A percentile compares a stretch with the other conserved stretches of the same genome.
Evolutionary conservation across 2,329 filamentous ascomycete genomes (phyloP).

Genomic region (Colletotrichum liriopes): DNA sequence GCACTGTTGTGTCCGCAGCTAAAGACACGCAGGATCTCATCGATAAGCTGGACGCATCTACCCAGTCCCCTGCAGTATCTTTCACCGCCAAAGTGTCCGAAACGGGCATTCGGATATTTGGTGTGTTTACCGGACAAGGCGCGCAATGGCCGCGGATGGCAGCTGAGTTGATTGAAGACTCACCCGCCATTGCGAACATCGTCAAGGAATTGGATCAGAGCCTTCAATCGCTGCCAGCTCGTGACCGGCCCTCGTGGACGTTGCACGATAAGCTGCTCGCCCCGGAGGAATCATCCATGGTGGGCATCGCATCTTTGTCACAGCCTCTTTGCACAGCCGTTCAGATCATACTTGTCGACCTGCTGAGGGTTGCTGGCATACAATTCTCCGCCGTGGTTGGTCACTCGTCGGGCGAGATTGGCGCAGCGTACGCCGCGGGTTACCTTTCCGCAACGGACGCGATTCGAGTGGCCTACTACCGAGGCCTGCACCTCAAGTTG

Average conservation of each 20-base stretch:
- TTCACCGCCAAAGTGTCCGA: no score
- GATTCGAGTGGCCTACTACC: constrained; percentile 47
- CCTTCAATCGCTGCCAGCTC: no score
- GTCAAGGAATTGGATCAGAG: no score
- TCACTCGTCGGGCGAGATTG: constrained; percentile 67
- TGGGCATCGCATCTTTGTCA: constrained; percentile 44
- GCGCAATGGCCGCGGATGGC: constrained; percentile 51
- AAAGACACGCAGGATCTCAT: no score
- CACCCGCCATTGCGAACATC: no score
- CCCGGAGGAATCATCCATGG: constrained; percentile 34
- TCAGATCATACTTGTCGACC: constrained; percentile 48
- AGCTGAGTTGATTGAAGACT: no score
- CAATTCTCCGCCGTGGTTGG: constrained; percentile 57
- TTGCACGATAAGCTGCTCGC: constrained; percentile 46
- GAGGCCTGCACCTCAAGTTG: constrained; percentile 35
- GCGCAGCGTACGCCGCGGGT: constrained; percentile 64
- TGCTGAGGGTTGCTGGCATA: constrained; percentile 51
- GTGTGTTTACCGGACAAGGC: constrained; percentile 53
- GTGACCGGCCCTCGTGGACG: constrained; percentile 48
- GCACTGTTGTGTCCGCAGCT: no score
- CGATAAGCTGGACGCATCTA: no score
- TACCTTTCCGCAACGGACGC: constrained; percentile 51
- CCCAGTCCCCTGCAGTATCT: no score
- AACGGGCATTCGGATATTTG: constrained; percentile 29
- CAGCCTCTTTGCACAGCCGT: constrained; percentile 44